Percentiles rank a stretch among this genome's conserved stretches.
phyloP scores from a whole-genome alignment of 306 rosid genomes.

The Hylodesmum podocarpum region DNA sequence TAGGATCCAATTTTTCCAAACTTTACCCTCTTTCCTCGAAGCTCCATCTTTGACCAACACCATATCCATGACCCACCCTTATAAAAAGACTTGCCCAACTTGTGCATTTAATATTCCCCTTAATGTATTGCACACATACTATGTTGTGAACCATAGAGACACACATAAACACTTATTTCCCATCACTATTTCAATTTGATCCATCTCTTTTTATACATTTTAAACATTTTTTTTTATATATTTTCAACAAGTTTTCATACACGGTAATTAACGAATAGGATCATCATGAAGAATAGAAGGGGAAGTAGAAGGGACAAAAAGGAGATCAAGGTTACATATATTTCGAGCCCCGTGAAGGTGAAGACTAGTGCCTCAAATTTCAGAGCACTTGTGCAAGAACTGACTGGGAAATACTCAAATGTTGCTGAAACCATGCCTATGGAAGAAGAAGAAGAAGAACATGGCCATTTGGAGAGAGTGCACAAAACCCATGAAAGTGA shows the following conservation, averaged over 20 bases:
- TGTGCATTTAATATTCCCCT: slow-evolving; percentile 13
- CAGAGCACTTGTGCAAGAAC: slow-evolving; percentile 84
- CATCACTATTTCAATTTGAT: neutral
- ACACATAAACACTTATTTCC: neutral
- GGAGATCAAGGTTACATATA: slow-evolving; percentile 70
- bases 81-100: slow-evolving; percentile 27
- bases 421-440: slow-evolving; percentile 48
- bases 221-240: neutral
- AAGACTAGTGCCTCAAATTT: slow-evolving; percentile 73
- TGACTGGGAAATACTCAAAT: slow-evolving; percentile 78
- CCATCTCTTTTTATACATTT: neutral
- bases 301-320: slow-evolving; percentile 38
- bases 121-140: too few relatives aligned
- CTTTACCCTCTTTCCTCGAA: slow-evolving; percentile 43
- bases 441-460: slow-evolving; percentile 39
- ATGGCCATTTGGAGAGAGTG: neutral
- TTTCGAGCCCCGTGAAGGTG: slow-evolving; percentile 86
- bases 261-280: too few relatives aligned
- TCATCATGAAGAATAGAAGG: slow-evolving; percentile 49
- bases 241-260: neutral
- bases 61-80: slow-evolving; percentile 13
- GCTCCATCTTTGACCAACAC: slow-evolving; percentile 32
- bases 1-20: neutral
- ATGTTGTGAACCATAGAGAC: neutral
- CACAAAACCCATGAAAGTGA: neutral